Evolutionary conservation across 768 basidiomycete species (phyloP).

Genomic region (Tylopilus vinaceipallidus): DNA sequence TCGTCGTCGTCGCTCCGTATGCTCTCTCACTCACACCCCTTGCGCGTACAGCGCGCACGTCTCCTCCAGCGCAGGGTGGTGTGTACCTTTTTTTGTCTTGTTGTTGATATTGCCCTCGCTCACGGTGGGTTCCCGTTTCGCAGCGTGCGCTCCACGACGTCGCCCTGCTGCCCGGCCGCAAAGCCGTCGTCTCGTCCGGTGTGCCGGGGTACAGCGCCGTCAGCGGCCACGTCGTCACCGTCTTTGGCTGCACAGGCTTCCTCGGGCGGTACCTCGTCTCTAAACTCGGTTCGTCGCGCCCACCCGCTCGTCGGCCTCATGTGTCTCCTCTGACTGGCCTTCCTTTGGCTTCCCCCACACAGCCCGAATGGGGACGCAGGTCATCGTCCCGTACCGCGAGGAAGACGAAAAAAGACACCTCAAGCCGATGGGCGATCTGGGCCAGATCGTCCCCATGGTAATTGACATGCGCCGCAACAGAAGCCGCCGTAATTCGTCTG

Average conservation of each 20-base stretch:
- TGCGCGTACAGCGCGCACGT: conserved; percentile 54
- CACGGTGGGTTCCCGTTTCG: conserved; percentile 1
- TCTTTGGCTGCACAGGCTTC: conserved; percentile 96
- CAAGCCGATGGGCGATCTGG: conserved; percentile 93
- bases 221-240: conserved; percentile 90
- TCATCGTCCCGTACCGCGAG: conserved; percentile 92
- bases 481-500: conserved; percentile 21
- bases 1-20: conserved; percentile 31
- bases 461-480: conserved; percentile 19
- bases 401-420: conserved; percentile 89
- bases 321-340: too few relatives aligned
- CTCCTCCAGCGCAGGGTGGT: conserved; percentile 46
- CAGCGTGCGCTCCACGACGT: conserved; percentile 79
- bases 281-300: conserved; percentile 81
- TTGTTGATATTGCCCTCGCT: not conserved
- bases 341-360: too few relatives aligned
- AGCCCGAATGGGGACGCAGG: conserved; percentile 92
- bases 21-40: conserved; percentile 43
- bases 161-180: conserved; percentile 51
- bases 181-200: conserved; percentile 74
- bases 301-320: too few relatives aligned
- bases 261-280: conserved; percentile 91
- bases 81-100: not conserved
- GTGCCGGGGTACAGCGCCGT: conserved; percentile 83
- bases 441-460: conserved; percentile 94